Percentiles rank a stretch among this genome's conserved stretches.
These are phyloP conservation scores for Angomonas ambiguus DNA, from an alignment of 208 protist genomes.

Conservation along the genomic window DNA sequence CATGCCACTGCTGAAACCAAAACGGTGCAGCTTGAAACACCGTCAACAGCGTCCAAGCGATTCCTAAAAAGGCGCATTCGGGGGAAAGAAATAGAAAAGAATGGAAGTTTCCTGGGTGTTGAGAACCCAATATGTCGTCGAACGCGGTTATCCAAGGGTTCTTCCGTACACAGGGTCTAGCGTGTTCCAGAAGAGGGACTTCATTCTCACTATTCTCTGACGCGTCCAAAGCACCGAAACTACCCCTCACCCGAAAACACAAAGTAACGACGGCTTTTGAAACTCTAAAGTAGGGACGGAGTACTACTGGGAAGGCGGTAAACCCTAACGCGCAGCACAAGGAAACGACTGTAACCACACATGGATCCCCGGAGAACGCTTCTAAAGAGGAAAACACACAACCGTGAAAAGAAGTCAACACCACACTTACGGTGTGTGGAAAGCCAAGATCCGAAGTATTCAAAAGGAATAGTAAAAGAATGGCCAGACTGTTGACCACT, in stretches of 20 bases:
- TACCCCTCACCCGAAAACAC: background rate
- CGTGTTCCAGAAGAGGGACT: background rate
- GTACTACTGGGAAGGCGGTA: constrained; percentile 60
- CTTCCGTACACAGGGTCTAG: background rate
- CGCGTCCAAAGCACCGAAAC: background rate
- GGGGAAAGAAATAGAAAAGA: constrained; percentile 58
- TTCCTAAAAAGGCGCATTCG: constrained; percentile 50
- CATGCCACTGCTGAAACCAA: constrained; percentile 69
- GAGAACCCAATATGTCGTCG: constrained; percentile 38
- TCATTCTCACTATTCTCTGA: background rate
- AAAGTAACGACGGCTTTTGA: constrained; percentile 29
- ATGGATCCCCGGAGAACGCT: constrained; percentile 32
- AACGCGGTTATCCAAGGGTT: constrained; percentile 43
- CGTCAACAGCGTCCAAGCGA: constrained; percentile 51
- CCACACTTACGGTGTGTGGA: constrained; percentile 34
- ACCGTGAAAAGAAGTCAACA: constrained; percentile 59
- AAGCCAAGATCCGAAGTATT: constrained; percentile 40
- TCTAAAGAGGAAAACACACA: constrained; percentile 70
- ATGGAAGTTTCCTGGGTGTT: constrained; percentile 51
- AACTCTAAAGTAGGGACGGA: constrained; percentile 43
- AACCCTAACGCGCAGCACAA: constrained; percentile 63
- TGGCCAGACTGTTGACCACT: constrained; percentile 31
- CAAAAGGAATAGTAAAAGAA: constrained; percentile 28
- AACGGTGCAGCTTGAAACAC: constrained; percentile 51
- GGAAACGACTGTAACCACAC: constrained; percentile 39